Evolutionary conservation across 768 basidiomycete species (phyloP), one percentile per base, ranked within the genome.

Genomic region (Boletus tomentosulus): DNA sequence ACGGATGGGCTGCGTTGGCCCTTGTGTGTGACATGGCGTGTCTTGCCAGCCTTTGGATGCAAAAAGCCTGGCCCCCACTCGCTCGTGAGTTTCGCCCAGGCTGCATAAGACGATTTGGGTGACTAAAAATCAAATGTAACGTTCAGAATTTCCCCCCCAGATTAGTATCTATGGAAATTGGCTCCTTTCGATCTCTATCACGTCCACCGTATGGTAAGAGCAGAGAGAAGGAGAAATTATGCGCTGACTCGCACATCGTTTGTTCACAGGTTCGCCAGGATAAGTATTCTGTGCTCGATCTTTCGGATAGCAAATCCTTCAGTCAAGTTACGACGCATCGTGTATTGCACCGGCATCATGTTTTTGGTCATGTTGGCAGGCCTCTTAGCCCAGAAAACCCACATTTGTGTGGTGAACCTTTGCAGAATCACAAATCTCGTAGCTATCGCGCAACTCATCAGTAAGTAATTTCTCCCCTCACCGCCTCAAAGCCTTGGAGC

Each of bases 281-380:
- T 67, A 50, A 69, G 68, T 34, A 67, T 67, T 13, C 38, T 67
- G 6, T 67, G 48, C 35, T 69, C 66, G 3, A 38, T 69, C 15
- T 30, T 59, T 33, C 63, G 66, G 45, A 55, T 67, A 51, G 46
- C 53, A 34, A 56, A 50, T 28, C 66, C 65, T 0, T 27, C 45
- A 1, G 38, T 27, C 41, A 55, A 43, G 28, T 24, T 53, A 25
- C 57, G 58, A 48, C 30, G 58, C 19, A 33, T 55, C 16, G 56
- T 59, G 15, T 61, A 63, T 37, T 39, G 57, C 45, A 57, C 57
- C 22, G 61, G 62, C 16, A 45, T 12, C 19, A 16, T 57, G 28
- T 67, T 67, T 37, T 11, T 58, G n/a, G 42, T 19, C 1, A 63
- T 60, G 56, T 37, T 49, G 19, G 45, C 53, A 22, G 63, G 44